Conservation (phyloP, 306 rosid genomes). For the Inga oerstediana region DNA sequence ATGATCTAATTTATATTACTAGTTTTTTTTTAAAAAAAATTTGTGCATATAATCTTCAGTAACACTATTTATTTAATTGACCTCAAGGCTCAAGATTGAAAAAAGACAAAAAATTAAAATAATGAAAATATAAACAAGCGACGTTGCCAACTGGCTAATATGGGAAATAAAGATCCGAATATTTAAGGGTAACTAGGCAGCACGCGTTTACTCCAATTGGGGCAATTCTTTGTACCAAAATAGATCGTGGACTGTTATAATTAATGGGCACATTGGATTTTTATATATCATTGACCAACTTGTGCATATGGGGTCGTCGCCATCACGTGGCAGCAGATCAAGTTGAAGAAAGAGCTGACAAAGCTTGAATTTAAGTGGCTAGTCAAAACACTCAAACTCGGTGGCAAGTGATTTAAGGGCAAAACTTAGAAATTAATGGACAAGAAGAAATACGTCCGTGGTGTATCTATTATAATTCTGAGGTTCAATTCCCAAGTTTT, state of each 20-base stretch:
- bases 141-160: neutral
- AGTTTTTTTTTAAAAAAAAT: too few species aligned
- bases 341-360: neutral
- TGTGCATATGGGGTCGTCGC: neutral
- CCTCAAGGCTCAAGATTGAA: neutral
- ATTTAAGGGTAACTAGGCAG: neutral
- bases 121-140: neutral
- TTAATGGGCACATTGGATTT: neutral
- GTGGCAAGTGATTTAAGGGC: neutral
- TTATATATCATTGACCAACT: neutral
- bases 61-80: neutral
- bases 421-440: neutral
- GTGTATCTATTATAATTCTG: neutral
- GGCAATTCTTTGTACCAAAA: neutral
- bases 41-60: too few species aligned
- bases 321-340: neutral
- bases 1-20: too few species aligned
- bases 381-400: neutral
- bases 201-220: neutral
- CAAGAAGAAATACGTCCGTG: neutral
- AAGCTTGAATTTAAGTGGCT: neutral
- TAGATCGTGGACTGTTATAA: neutral
- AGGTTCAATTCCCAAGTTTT: neutral
- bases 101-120: too few species aligned
- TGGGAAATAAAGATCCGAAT: neutral